A percentile compares a stretch with the other conserved stretches of the same genome.
phyloP scores from a whole-genome alignment of 2,329 filamentous ascomycete species.

The Ambrosiella cleistominuta region DNA sequence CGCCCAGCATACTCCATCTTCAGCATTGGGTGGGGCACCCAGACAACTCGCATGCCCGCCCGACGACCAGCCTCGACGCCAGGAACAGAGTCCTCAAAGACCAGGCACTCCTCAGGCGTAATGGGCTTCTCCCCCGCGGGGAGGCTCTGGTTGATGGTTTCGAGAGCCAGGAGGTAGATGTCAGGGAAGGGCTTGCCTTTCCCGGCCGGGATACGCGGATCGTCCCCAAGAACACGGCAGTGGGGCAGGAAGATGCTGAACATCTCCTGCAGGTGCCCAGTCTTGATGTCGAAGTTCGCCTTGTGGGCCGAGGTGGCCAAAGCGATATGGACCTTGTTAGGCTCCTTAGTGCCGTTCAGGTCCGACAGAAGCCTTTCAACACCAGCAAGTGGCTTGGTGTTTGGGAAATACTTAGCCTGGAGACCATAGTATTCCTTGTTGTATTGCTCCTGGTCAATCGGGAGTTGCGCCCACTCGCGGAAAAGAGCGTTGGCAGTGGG shows the following conservation, averaged over 20 bases:
- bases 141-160: constrained; percentile 65
- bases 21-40: constrained; percentile 72
- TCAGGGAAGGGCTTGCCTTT: constrained; percentile 90
- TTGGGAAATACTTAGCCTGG: constrained; percentile 56
- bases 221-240: constrained; percentile 73
- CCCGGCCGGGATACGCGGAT: constrained; percentile 55
- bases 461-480: constrained; percentile 70
- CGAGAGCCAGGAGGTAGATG: constrained; percentile 76
- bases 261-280: constrained; percentile 38
- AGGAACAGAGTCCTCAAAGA: constrained; percentile 89
- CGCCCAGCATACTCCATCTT: constrained; percentile 57
- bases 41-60: constrained; percentile 87
- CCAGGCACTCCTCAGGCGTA: constrained; percentile 70
- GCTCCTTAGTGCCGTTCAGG: constrained; percentile 36
- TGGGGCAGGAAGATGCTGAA: constrained; percentile 48
- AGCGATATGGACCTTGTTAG: constrained; percentile 54
- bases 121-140: constrained; percentile 46
- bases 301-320: constrained; percentile 66
- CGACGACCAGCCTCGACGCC: constrained; percentile 81
- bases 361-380: constrained; percentile 49
- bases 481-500: constrained; percentile 36
- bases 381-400: constrained; percentile 61
- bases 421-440: constrained; percentile 37
- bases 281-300: constrained; percentile 63
- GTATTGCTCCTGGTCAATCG: constrained; percentile 56